Conservation (phyloP, 768 basidiomycete genomes). For the Lactifluus piperatus region DNA sequence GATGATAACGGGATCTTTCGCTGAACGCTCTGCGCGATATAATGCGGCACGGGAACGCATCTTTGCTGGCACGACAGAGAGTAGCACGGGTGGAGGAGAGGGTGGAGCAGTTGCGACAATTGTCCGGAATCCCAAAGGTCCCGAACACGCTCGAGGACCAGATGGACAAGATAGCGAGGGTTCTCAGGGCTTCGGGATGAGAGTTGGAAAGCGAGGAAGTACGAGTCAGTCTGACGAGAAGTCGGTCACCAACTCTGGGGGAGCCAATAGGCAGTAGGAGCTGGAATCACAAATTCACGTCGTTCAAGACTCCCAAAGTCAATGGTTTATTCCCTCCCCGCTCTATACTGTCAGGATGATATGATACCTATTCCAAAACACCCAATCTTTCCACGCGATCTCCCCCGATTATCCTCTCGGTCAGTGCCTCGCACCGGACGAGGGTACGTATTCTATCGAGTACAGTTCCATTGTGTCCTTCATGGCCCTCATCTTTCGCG, state of each 20-base stretch:
- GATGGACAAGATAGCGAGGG: conserved; percentile 2
- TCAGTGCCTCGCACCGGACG: conserved; percentile 42
- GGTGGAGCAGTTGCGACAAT: background rate
- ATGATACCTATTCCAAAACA: conserved; percentile 8
- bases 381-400: conserved; percentile 33
- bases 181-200: conserved; percentile 9
- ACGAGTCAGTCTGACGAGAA: background rate
- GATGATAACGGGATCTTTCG: conserved; percentile 33
- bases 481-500: background rate
- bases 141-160: background rate
- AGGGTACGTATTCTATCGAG: conserved; percentile 32
- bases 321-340: background rate
- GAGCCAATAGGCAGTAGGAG: background rate
- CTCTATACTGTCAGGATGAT: background rate
- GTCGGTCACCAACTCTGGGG: background rate
- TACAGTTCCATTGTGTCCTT: conserved; percentile 8
- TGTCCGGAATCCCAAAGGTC: conserved; percentile 17
- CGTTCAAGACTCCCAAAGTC: background rate
- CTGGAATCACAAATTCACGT: background rate
- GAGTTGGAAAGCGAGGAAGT: background rate
- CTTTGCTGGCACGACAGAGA: conserved; percentile 33
- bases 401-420: conserved; percentile 46
- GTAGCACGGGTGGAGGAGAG: background rate
- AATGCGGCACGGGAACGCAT: conserved; percentile 67
- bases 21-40: conserved; percentile 66